phyloP scores from a whole-genome alignment of 2,329 filamentous ascomycete species.

The Claviceps africana region DNA sequence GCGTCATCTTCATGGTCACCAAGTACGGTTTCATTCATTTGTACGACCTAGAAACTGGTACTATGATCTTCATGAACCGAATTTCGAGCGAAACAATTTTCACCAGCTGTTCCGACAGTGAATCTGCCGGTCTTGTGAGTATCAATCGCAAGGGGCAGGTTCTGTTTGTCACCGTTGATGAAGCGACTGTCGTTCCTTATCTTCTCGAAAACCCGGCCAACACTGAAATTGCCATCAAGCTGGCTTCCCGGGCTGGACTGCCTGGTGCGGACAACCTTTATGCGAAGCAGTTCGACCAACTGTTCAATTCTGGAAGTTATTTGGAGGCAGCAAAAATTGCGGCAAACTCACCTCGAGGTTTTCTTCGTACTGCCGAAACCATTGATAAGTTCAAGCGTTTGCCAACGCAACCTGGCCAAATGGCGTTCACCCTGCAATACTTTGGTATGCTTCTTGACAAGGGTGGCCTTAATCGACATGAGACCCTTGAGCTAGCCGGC shows the following conservation, averaged over 20 bases:
- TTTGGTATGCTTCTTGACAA: constrained; percentile 96
- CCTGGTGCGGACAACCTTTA: constrained; percentile 91
- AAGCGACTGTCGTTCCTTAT: constrained; percentile 82
- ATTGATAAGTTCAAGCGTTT: constrained; percentile 92
- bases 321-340: constrained; percentile 87
- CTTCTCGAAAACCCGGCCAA: constrained; percentile 94
- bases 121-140: constrained; percentile 77
- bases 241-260: constrained; percentile 85
- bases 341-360: constrained; percentile 89
- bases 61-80: constrained; percentile 98
- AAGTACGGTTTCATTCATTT: constrained; percentile 99
- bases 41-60: constrained; percentile 91
- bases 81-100: constrained; percentile 99
- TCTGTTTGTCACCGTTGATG: constrained; percentile 84
- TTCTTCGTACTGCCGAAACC: constrained; percentile 84
- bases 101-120: constrained; percentile 71
- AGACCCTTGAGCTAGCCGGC: constrained; percentile 84
- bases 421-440: constrained; percentile 92
- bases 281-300: constrained; percentile 79
- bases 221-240: constrained; percentile 83
- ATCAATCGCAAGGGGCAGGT: constrained; percentile 98
- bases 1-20: constrained; percentile 90
- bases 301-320: constrained; percentile 69
- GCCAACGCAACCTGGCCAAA: constrained; percentile 66
- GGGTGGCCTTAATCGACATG: constrained; percentile 79